Evolutionary conservation across 2,329 filamentous ascomycete species (phyloP).

Genomic region (Lecanicillium sp.): DNA sequence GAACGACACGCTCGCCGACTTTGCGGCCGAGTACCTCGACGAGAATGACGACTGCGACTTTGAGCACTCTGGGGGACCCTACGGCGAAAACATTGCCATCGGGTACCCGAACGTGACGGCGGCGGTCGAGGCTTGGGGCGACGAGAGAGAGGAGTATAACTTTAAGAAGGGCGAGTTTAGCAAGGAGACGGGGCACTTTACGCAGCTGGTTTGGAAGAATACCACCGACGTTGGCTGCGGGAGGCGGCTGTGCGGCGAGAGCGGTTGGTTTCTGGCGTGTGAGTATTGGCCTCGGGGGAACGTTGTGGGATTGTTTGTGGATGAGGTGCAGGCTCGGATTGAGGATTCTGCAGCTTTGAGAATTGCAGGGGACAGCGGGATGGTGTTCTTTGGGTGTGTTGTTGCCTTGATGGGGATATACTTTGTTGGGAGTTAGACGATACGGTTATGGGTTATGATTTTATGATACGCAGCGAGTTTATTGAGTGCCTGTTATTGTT

Average conservation of each 20-base stretch:
- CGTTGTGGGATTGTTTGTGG: conserved; percentile 42
- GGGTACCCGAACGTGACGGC: conserved; percentile 54
- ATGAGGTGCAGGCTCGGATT: conserved; percentile 23
- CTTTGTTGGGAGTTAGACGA: no score
- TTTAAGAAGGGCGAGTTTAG: conserved; percentile 50
- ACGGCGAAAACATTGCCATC: conserved; percentile 68
- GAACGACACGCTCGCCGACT: conserved; percentile 56
- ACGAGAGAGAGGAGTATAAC: conserved; percentile 45
- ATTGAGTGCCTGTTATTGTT: no score
- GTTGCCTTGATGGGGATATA: not conserved
- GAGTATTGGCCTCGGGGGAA: conserved; percentile 65
- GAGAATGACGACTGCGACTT: conserved; percentile 36
- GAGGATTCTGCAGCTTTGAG: not conserved
- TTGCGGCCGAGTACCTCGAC: conserved; percentile 43
- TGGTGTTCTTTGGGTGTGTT: not conserved
- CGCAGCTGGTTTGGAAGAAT: conserved; percentile 63
- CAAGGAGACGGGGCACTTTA: conserved; percentile 61
- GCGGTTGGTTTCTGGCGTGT: conserved; percentile 60
- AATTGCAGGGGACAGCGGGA: not conserved
- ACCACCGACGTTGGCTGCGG: conserved; percentile 54
- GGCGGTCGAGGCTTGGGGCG: conserved; percentile 59
- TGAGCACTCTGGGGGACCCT: conserved; percentile 51
- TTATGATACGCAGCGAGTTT: no score
- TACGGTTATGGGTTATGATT: no score
- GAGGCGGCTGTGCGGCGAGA: conserved; percentile 31